Conservation (phyloP, 2,329 filamentous ascomycete genomes). For the Colletotrichum musicola region DNA sequence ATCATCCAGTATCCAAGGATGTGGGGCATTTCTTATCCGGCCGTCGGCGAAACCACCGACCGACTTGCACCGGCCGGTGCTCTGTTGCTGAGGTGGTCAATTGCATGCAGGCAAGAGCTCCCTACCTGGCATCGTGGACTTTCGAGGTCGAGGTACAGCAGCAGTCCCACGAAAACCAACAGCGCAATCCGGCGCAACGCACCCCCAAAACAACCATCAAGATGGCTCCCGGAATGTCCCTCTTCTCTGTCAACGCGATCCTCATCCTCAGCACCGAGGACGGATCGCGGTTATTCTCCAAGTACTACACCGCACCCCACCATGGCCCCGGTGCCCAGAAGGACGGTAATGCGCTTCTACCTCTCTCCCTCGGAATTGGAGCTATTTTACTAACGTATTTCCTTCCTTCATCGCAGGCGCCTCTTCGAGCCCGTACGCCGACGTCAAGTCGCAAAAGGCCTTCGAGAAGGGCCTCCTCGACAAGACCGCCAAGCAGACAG, state of each 20-base stretch:
- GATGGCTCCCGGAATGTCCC: constrained; percentile 82
- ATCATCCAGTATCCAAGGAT: not conserved
- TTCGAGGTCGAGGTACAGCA: constrained; percentile 26
- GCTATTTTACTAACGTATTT: constrained; percentile 10
- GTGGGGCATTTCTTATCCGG: constrained; percentile 22
- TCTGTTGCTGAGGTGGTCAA: constrained; percentile 39
- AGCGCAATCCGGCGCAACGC: constrained; percentile 35
- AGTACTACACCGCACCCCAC: constrained; percentile 76
- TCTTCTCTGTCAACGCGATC: constrained; percentile 82
- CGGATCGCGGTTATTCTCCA: constrained; percentile 90
- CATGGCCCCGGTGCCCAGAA: constrained; percentile 48
- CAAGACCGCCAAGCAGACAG: constrained; percentile 95
- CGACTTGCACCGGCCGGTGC: constrained; percentile 31
- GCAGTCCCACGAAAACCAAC: constrained; percentile 8
- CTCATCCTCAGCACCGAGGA: constrained; percentile 88
- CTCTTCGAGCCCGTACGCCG: constrained; percentile 77
- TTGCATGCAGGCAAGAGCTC: constrained; percentile 29
- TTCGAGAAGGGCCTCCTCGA: constrained; percentile 97
- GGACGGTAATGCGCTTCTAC: constrained; percentile 40
- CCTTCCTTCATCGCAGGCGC: constrained; percentile 1
- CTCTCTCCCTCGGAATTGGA: constrained; percentile 22
- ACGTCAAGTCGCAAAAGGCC: constrained; percentile 91
- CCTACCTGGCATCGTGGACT: constrained; percentile 37
- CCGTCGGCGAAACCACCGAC: constrained; percentile 39
- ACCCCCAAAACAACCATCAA: constrained; percentile 39